Evolutionary conservation across 257 asterid species (phyloP).

Genomic region (Leptodermis oblonga): DNA sequence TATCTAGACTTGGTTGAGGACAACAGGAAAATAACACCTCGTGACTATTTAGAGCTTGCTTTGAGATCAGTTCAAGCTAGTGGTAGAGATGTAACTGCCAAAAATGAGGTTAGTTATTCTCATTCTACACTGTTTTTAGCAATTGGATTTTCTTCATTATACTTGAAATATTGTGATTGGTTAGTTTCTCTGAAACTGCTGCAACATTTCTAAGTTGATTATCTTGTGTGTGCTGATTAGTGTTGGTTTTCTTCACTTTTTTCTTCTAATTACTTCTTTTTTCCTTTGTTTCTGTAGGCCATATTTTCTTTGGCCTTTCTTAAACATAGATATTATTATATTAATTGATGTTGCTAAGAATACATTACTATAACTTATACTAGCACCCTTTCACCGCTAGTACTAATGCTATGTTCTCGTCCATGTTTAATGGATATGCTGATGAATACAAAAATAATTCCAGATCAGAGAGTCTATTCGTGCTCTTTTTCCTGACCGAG

Average conservation of each 20-base stretch:
- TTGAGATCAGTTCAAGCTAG: constrained; percentile 78
- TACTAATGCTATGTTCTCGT: background rate
- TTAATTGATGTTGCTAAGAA: background rate
- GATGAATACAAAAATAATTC: background rate
- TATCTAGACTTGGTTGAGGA: constrained; percentile 87
- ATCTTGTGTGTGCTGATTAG: background rate
- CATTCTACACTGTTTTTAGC: background rate
- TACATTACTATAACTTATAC: background rate
- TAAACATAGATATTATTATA: background rate
- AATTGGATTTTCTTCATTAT: background rate
- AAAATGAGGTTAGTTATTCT: constrained; percentile 64
- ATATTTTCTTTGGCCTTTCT: no score
- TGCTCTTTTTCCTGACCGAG: constrained; percentile 98
- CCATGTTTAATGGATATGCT: constrained; percentile 1
- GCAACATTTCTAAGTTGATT: background rate
- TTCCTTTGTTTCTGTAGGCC: background rate
- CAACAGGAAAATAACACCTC: constrained; percentile 84
- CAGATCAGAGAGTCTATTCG: constrained; percentile 97
- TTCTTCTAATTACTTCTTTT: background rate
- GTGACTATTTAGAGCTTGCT: constrained; percentile 98
- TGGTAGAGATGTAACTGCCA: constrained; percentile 70
- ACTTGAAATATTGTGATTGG: background rate
- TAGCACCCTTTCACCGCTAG: background rate
- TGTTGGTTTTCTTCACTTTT: background rate
- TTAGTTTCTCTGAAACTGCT: background rate